These are phyloP conservation scores for Syncephalastrum monosporum DNA, from an alignment of 371 early-diverging fungal species.

Conservation along the genomic window DNA sequence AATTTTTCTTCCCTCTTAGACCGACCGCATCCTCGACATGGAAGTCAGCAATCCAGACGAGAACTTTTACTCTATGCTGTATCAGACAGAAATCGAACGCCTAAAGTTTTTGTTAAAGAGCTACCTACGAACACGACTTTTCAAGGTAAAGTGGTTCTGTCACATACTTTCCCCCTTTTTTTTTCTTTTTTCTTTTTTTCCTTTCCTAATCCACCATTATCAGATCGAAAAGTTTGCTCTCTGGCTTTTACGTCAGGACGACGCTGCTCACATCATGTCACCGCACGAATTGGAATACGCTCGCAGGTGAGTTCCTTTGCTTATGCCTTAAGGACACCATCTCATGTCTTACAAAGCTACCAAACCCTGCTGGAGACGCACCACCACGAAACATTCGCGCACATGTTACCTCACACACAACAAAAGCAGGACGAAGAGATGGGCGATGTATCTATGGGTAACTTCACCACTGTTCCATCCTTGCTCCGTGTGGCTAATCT, in stretches of 20 bases:
- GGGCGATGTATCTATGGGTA: conserved; percentile 36
- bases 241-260: conserved; percentile 33
- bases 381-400: conserved; percentile 53
- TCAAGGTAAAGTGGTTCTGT: conserved; percentile 41
- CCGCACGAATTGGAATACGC: conserved; percentile 51
- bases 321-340: not conserved
- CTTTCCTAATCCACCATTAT: not conserved
- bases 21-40: conserved; percentile 20
- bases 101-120: conserved; percentile 75
- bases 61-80: conserved; percentile 60
- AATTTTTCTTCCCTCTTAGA: conserved; percentile 3
- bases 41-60: conserved; percentile 20
- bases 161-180: not conserved
- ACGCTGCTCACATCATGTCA: conserved; percentile 40
- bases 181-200: no score
- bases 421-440: conserved; percentile 54
- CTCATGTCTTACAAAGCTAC: conserved; percentile 19
- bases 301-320: conserved; percentile 30
- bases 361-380: conserved; percentile 41
- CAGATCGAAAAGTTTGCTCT: conserved; percentile 55
- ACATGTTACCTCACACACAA: conserved; percentile 51
- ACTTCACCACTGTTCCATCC: not conserved
- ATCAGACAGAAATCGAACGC: conserved; percentile 82
- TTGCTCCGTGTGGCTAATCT: not conserved
- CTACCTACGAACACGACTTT: conserved; percentile 71